phyloP scores from a whole-genome alignment of 2,329 filamentous ascomycete genomes.

The Diaporthe longicolla region DNA sequence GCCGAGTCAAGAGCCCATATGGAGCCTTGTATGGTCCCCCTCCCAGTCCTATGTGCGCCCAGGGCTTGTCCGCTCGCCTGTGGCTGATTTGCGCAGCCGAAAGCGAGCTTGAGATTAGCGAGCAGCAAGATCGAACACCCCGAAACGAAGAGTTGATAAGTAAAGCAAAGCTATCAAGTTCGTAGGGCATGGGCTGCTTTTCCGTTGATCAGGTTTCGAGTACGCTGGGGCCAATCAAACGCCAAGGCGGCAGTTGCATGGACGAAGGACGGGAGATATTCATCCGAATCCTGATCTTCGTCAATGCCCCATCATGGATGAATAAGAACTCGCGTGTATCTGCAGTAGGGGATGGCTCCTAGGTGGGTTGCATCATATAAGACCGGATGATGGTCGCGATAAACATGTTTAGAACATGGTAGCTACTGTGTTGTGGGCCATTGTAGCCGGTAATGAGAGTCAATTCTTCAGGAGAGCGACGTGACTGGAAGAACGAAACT shows the following conservation, averaged over 20 bases:
- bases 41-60: not conserved
- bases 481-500: not conserved
- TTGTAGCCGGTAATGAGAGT: not conserved
- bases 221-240: slow-evolving; percentile 9
- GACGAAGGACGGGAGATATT: not conserved
- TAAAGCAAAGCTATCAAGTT: too few species aligned
- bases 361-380: not conserved
- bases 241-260: not conserved
- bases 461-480: not conserved
- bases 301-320: not conserved
- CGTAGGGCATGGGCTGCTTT: too few species aligned
- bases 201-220: not conserved
- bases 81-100: slow-evolving; percentile 4
- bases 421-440: not conserved
- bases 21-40: not conserved
- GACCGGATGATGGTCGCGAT: not conserved
- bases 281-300: slow-evolving; percentile 4
- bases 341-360: not conserved
- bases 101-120: not conserved
- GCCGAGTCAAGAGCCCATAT: not conserved
- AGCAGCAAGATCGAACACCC: not conserved
- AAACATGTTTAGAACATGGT: not conserved
- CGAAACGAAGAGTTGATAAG: too few species aligned
- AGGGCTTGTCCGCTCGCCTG: not conserved
- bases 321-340: not conserved